These are phyloP conservation scores for Coemansia sp. DNA, from an alignment of 192 early-diverging fungal species.

Conservation along the genomic window DNA sequence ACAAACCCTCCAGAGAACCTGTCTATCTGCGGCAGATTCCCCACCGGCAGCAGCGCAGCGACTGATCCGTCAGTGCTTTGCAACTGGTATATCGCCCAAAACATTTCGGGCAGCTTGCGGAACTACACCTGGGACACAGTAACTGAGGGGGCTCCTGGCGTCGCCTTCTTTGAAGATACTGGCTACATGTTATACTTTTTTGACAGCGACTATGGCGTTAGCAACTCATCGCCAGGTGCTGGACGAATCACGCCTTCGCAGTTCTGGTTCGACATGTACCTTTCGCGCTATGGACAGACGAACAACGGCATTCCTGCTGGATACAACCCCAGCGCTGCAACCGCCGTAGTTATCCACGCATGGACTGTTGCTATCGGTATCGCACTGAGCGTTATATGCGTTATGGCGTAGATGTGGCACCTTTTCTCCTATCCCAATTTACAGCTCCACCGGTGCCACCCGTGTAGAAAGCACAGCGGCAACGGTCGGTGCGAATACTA, in stretches of 20 bases:
- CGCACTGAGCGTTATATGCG: constrained; percentile 16
- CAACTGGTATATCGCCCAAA: constrained; percentile 49
- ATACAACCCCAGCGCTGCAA: constrained; percentile 39
- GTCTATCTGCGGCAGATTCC: constrained; percentile 47
- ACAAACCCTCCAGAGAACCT: constrained; percentile 33
- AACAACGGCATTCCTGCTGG: constrained; percentile 46
- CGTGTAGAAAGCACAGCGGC: not conserved
- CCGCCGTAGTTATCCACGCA: constrained; percentile 10
- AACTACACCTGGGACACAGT: constrained; percentile 49
- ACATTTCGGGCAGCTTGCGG: constrained; percentile 29
- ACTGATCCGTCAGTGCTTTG: constrained; percentile 13
- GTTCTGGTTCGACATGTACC: constrained; percentile 52
- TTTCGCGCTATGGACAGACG: constrained; percentile 39
- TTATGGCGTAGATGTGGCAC: constrained; percentile 10
- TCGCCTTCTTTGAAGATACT: constrained; percentile 28
- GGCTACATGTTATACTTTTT: constrained; percentile 46
- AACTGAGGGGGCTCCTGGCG: constrained; percentile 29
- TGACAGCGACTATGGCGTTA: constrained; percentile 44
- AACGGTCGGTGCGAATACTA: not conserved
- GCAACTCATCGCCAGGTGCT: constrained; percentile 27
- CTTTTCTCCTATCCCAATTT: not conserved
- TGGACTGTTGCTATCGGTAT: constrained; percentile 17
- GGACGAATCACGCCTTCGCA: constrained; percentile 28
- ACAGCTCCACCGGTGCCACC: not conserved
- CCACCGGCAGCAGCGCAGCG: constrained; percentile 25